Evolutionary conservation across 192 early-diverging fungal genomes (phyloP), one percentile per base, ranked within the genome.

Genomic region (Gigaspora rosea): DNA sequence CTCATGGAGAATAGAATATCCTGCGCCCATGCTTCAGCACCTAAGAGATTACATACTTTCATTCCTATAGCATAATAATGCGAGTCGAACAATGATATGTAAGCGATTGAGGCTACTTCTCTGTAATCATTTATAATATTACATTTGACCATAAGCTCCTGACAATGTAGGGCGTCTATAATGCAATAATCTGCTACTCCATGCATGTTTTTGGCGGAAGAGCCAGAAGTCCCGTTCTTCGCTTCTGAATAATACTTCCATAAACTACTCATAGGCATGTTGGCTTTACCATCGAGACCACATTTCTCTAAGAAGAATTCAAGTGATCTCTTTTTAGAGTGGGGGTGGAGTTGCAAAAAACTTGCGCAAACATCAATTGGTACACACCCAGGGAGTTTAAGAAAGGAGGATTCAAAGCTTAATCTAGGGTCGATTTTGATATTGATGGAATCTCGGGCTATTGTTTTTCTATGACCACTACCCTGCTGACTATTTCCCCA

Each of bases 31-130:
- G 57, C 71, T 20, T 16, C 20, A 36, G 71, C 54, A n/a, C 56
- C 36, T 47, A 73, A 58, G 20, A 73, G 71, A 73, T 73, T 73
- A 41, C 57, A 41, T 12, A 73, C 56, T 15, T 59, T 73, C 56
- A 58, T 73, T 6, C 71, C 56, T n/a, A 1, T 33, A 0, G 36
- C 56, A 41, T 47, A 71, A 33, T 71, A n/a, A n/a, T 71, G 69
- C 10, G 69, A 9, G 54, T 71, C 22, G 12, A 33, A 71, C 4
- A 59, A 47, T 15, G 13, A 58, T 18, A 73, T 6, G 16, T 16
- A 73, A 3, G 71, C 54, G 13, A 73, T 20, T 36, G 36, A 58
- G 58, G 71, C 8, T 1, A 73, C 36, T 35, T 73, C 71, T 46
- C 71, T 32, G 16, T 73, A 73, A 2, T 71, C 51, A 20, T 71